Base-by-base conservation (phyloP, 2,329 filamentous ascomycete species). In the Talaromyces sp. region DNA sequence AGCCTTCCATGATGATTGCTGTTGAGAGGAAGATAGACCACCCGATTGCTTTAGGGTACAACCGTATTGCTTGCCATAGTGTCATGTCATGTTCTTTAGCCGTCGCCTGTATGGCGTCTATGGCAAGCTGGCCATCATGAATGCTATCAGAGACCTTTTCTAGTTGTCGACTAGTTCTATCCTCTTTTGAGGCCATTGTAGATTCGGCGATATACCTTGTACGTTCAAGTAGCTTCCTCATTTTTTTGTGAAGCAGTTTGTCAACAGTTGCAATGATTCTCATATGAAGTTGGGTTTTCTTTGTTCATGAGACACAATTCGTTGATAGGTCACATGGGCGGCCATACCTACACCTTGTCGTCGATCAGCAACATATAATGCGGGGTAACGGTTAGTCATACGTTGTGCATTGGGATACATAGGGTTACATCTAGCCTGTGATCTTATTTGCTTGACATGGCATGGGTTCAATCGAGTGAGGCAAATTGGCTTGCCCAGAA, bases 1-100 rank as follows among this genome's bases (percentile, higher is more conserved):
- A 96, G 40, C 91, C 92, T 78, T 96, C 92, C 93, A 97, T 97
- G 72, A 87, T 88, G 72, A 96, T 95, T 75, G 90, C 93, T 0
- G 91, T 94, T 19, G 90, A 94, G 76, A 97, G 93, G 66, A 96
- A 82, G 61, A 96, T 73, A 70, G 89, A 92, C 91, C 92, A 97
- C 19, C 81, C 84, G 65, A 96, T 89, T 25, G 93, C 93, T 80
- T 96, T 94, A 65, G 92, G 92, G 74, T 97, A 97, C 31, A 95
- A 83, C 73, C 83, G 87, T 76, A 96, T 84, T 67, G 91, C 92
- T 80, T 96, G 87, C 76, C 85, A 74, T 66, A 96, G 81, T 58
- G 85, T 89, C 89, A 92, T 91, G 11, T 80, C 83, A 70, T 87
- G 88, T 66, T 82, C 80, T 80, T 80, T 38, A 25, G 78, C 75